phyloP scores from a whole-genome alignment of 2,329 filamentous ascomycete species.

The Beauveria sp. region DNA sequence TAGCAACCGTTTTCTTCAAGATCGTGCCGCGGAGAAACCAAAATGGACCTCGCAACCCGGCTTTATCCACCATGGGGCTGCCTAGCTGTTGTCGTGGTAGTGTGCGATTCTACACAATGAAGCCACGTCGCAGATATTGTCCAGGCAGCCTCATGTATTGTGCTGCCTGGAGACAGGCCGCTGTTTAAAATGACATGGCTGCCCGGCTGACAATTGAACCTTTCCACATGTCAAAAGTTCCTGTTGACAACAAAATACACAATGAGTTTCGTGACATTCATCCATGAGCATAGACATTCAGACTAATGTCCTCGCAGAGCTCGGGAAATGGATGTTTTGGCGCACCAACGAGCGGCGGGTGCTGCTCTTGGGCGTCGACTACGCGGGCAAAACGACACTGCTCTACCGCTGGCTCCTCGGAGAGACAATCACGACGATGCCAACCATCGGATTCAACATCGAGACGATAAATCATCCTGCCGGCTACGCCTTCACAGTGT shows the following conservation, averaged over 20 bases:
- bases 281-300: no score
- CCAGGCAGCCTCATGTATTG: no score
- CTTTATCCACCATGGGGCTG: no score
- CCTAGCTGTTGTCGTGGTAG: no score
- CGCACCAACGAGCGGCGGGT: background rate
- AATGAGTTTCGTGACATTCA: background rate
- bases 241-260: background rate
- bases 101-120: no score
- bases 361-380: background rate
- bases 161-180: background rate
- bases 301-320: background rate
- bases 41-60: no score
- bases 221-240: no score
- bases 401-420: conserved; percentile 80
- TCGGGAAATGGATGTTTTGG: conserved; percentile 1
- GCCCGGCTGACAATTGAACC: no score
- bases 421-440: conserved; percentile 88
- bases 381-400: conserved; percentile 65
- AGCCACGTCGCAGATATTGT: no score
- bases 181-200: no score
- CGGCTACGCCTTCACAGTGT: conserved; percentile 18
- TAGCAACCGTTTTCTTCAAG: no score
- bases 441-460: conserved; percentile 92
- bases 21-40: no score
- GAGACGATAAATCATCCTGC: conserved; percentile 53